Conservation (phyloP, 495 filamentous ascomycete genomes). For the Podospora bellae-mahoneyi region DNA sequence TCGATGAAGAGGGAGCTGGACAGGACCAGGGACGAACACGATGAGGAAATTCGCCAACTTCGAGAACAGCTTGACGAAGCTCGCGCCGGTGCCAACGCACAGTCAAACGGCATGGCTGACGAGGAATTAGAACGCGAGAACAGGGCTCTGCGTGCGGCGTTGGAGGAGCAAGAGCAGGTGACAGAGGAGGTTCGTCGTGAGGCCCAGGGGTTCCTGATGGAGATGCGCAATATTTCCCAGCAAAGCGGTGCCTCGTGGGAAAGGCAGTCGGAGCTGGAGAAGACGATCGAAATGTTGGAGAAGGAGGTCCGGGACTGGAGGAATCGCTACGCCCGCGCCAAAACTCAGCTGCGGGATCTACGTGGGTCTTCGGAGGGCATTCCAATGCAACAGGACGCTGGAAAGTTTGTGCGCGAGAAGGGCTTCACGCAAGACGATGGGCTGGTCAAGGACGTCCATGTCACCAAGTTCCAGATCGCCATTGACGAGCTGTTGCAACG, state of each 20-base stretch:
- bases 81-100: conserved; percentile 25
- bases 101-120: conserved; percentile 38
- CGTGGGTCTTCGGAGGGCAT: conserved; percentile 76
- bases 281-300: conserved; percentile 70
- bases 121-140: conserved; percentile 68
- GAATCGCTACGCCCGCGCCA: conserved; percentile 77
- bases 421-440: conserved; percentile 70
- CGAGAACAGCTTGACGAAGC: conserved; percentile 60
- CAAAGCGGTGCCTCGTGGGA: conserved; percentile 76
- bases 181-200: conserved; percentile 86
- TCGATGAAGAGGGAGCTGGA: conserved; percentile 76
- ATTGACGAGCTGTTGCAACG: conserved; percentile 87
- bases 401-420: conserved; percentile 61
- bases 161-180: conserved; percentile 73
- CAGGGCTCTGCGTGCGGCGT: conserved; percentile 62
- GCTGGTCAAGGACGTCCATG: conserved; percentile 81
- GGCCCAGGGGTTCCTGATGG: conserved; percentile 75
- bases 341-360: conserved; percentile 78
- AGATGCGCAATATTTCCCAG: conserved; percentile 84
- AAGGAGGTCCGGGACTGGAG: conserved; percentile 85
- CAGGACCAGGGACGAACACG: conserved; percentile 63
- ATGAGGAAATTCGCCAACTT: conserved; percentile 59
- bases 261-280: conserved; percentile 71
- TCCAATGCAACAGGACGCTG: conserved; percentile 61
- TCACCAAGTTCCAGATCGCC: conserved; percentile 92